Evolutionary conservation across 805 yeast genomes (phyloP).

Genomic region (Metschnikowia colocasiae): DNA sequence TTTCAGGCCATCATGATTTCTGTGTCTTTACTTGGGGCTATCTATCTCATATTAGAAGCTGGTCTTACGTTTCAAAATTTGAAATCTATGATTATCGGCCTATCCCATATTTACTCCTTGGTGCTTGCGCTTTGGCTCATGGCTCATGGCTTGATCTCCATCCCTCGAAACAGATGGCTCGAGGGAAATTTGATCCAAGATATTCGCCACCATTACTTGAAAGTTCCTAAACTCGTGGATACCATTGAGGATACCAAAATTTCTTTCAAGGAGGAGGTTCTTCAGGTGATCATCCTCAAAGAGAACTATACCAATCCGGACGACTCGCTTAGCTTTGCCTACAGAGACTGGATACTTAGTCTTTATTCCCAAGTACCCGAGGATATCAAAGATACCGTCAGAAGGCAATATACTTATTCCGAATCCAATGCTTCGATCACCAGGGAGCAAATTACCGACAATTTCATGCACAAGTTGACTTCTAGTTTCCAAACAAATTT

Average conservation of each 20-base stretch:
- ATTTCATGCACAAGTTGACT: slow-evolving; percentile 50
- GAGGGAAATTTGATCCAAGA: slow-evolving; percentile 29
- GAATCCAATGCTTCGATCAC: slow-evolving; percentile 19
- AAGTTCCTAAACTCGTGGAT: slow-evolving; percentile 58
- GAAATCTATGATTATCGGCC: slow-evolving; percentile 65
- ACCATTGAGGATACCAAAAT: slow-evolving; percentile 59
- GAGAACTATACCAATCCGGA: slow-evolving; percentile 36
- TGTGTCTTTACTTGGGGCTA: slow-evolving; percentile 48
- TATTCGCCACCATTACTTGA: slow-evolving; percentile 43
- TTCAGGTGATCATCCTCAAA: slow-evolving; percentile 52
- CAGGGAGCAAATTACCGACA: slow-evolving; percentile 34
- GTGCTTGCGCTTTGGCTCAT: slow-evolving; percentile 75
- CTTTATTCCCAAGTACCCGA: slow-evolving; percentile 45
- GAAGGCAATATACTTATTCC: slow-evolving; percentile 27
- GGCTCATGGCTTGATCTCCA: slow-evolving; percentile 73
- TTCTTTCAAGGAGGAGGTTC: slow-evolving; percentile 58
- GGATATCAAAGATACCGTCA: slow-evolving; percentile 31
- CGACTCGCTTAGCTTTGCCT: slow-evolving; percentile 33
- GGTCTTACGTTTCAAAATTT: slow-evolving; percentile 55
- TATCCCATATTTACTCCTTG: slow-evolving; percentile 74
- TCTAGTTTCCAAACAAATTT: slow-evolving; percentile 49
- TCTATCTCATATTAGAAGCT: slow-evolving; percentile 54
- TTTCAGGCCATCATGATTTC: slow-evolving; percentile 58
- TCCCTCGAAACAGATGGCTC: slow-evolving; percentile 53
- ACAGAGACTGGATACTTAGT: slow-evolving; percentile 62